Conservation (phyloP, 805 yeast species). For the Lipomyces sp. region DNA sequence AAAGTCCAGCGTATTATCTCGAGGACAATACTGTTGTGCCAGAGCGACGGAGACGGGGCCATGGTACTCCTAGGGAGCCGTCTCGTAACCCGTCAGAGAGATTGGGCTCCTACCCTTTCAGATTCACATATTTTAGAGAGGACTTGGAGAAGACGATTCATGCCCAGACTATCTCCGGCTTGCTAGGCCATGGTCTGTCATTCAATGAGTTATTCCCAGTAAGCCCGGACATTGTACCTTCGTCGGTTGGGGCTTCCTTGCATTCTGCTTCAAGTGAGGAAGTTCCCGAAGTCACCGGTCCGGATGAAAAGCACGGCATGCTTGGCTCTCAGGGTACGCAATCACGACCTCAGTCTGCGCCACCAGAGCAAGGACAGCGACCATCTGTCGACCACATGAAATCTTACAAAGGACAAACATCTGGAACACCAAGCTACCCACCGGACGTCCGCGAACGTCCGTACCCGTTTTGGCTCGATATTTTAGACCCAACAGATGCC, state of each 20-base stretch:
- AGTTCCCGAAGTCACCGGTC: constrained; percentile 2
- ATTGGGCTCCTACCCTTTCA: constrained; percentile 37
- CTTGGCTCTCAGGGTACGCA: neutral
- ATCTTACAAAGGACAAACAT: constrained; percentile 50
- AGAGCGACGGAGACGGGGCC: constrained; percentile 24
- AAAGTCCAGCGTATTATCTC: constrained; percentile 25
- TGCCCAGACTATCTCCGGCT: constrained; percentile 80
- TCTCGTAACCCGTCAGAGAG: constrained; percentile 50
- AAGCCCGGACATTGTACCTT: constrained; percentile 9
- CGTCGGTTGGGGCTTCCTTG: constrained; percentile 6
- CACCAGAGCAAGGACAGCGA: constrained; percentile 1
- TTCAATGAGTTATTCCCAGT: constrained; percentile 68
- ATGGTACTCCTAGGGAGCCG: constrained; percentile 45
- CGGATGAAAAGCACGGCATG: constrained; percentile 14
- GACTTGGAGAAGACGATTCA: constrained; percentile 86
- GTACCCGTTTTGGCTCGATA: constrained; percentile 72
- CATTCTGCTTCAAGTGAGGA: constrained; percentile 16
- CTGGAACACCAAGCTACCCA: constrained; percentile 3
- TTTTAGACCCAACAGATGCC: constrained; percentile 90
- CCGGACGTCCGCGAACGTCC: constrained; percentile 20
- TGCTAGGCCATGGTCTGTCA: constrained; percentile 61
- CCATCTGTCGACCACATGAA: neutral
- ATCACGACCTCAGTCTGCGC: constrained; percentile 10
- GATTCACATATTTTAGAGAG: constrained; percentile 92
- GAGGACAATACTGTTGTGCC: constrained; percentile 33